phyloP scores from a whole-genome alignment of 1,284 basidiomycete genomes.

The Austroboletus novae-zelandiae region DNA sequence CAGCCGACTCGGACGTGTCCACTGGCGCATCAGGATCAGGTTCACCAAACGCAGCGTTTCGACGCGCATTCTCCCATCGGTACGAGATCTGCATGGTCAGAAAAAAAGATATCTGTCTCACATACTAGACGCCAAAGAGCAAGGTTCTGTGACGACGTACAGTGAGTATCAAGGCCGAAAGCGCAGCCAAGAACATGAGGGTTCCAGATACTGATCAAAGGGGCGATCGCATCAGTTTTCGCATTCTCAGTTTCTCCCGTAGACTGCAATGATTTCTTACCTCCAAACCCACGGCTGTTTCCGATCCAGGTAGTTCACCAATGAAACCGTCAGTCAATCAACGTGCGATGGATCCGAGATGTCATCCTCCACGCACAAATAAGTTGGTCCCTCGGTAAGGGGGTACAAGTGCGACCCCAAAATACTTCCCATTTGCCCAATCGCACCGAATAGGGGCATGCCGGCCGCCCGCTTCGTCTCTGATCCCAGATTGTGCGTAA shows the following conservation, averaged over 20 bases:
- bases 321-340: slow-evolving; percentile 1
- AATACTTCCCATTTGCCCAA: slow-evolving; percentile 71
- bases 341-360: not conserved
- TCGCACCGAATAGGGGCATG: slow-evolving; percentile 72
- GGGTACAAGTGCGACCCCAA: slow-evolving; percentile 73
- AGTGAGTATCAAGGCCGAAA: slow-evolving; percentile 50
- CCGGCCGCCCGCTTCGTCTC: slow-evolving; percentile 77
- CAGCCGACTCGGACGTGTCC: slow-evolving; percentile 65
- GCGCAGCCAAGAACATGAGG: slow-evolving; percentile 56
- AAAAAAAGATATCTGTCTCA: not conserved
- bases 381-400: slow-evolving; percentile 57
- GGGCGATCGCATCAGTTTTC: not conserved
- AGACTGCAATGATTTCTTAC: slow-evolving; percentile 5
- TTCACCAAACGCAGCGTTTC: slow-evolving; percentile 56
- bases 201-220: slow-evolving; percentile 46
- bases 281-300: slow-evolving; percentile 28
- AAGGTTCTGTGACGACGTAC: slow-evolving; percentile 36
- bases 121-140: not conserved
- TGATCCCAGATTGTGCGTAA: slow-evolving; percentile 72
- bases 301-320: not conserved
- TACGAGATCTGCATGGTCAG: slow-evolving; percentile 52
- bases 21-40: slow-evolving; percentile 49
- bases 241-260: not conserved
- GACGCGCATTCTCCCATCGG: slow-evolving; percentile 55
- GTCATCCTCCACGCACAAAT: slow-evolving; percentile 43